phyloP scores from a whole-genome alignment of 2,329 filamentous ascomycete species.

The Amphichorda felina region DNA sequence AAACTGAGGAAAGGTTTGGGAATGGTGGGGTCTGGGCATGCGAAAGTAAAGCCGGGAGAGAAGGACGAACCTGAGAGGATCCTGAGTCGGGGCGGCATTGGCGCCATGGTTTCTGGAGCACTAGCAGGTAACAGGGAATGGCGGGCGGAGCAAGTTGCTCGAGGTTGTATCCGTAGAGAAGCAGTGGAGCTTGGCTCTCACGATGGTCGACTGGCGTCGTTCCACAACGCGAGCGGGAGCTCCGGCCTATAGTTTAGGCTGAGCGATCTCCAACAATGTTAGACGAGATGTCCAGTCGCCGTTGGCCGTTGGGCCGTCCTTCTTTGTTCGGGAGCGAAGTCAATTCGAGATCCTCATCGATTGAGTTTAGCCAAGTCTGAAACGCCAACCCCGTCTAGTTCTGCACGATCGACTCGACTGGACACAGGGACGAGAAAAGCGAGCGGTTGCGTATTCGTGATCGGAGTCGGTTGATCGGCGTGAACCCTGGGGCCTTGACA shows the following conservation, averaged over 20 bases:
- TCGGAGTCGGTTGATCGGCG: too few relatives aligned
- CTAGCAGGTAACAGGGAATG: slow-evolving; percentile 10
- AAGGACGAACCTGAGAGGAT: slow-evolving; percentile 45
- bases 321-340: too few relatives aligned
- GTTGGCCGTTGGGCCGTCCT: too few relatives aligned
- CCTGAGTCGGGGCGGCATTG: slow-evolving; percentile 46
- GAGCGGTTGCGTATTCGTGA: slow-evolving; percentile 2
- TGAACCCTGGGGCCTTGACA: too few relatives aligned
- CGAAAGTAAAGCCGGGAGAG: slow-evolving; percentile 7
- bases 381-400: too few relatives aligned
- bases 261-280: neutral
- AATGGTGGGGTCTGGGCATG: slow-evolving; percentile 1
- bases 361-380: too few relatives aligned
- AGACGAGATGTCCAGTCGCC: neutral
- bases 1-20: neutral
- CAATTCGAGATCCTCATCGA: too few relatives aligned
- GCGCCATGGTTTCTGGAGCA: slow-evolving; percentile 39
- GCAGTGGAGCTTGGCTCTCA: slow-evolving; percentile 14
- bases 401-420: too few relatives aligned
- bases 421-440: neutral
- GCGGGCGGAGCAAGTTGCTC: slow-evolving; percentile 15
- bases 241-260: neutral
- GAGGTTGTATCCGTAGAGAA: slow-evolving; percentile 1
- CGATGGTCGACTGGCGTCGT: slow-evolving; percentile 20
- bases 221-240: slow-evolving; percentile 11